phyloP scores from a whole-genome alignment of 164 flowering plant genomes.

The Dillenia suffruticosa region DNA sequence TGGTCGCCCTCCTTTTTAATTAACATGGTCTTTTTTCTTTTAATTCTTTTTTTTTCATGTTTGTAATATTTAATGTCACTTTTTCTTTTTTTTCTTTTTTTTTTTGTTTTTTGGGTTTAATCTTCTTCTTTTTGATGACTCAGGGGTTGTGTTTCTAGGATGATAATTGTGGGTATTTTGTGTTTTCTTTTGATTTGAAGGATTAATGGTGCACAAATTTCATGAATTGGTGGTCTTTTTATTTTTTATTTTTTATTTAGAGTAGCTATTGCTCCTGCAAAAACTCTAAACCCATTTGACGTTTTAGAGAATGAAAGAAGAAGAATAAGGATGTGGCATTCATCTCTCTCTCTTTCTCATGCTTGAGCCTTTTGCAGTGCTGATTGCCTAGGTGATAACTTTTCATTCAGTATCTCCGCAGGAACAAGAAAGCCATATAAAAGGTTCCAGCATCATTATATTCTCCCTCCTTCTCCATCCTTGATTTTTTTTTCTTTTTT shows the following conservation, averaged over 20 bases:
- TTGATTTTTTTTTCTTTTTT: not conserved
- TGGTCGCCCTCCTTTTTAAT: slow-evolving; percentile 56
- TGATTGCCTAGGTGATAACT: slow-evolving; percentile 32
- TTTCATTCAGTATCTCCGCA: slow-evolving; percentile 11
- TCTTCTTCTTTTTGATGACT: too few relatives aligned
- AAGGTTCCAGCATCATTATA: too few relatives aligned
- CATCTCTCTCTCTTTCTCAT: slow-evolving; percentile 4
- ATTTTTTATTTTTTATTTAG: not conserved
- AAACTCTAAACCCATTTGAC: slow-evolving; percentile 7
- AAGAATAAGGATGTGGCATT: slow-evolving; percentile 2
- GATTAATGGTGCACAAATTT: slow-evolving; percentile 31
- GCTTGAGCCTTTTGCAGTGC: slow-evolving; percentile 10
- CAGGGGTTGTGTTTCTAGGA: too few relatives aligned
- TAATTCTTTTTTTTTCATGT: not conserved
- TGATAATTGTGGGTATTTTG: slow-evolving; percentile 1
- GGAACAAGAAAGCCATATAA: not conserved
- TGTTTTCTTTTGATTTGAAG: slow-evolving; percentile 3
- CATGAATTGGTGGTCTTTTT: slow-evolving; percentile 33
- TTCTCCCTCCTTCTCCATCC: not conserved
- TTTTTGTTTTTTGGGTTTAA: slow-evolving; percentile 11
- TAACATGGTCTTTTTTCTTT: slow-evolving; percentile 1
- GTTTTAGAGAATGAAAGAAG: slow-evolving; percentile 6
- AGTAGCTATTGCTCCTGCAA: not conserved
- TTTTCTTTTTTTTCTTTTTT: slow-evolving; percentile 11
- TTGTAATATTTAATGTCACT: not conserved